Conservation (phyloP, 2,329 filamentous ascomycete genomes). For the Sordariomycetes sp. region DNA sequence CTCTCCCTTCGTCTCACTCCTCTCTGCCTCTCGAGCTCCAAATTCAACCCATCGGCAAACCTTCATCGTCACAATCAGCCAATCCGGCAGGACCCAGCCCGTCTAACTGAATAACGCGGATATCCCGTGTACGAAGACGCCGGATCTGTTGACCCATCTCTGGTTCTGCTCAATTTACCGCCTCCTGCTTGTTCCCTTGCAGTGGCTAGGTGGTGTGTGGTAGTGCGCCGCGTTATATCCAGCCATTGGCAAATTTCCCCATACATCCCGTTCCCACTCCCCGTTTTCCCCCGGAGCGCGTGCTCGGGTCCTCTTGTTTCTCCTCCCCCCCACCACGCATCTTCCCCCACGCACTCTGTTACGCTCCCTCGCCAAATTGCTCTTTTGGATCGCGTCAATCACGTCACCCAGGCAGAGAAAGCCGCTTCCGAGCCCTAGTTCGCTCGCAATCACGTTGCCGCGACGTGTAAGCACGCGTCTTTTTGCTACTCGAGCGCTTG, state of each 20-base stretch:
- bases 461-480: conserved; percentile 2
- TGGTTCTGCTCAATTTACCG: not conserved
- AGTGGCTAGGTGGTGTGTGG: not conserved
- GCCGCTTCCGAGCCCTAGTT: not conserved
- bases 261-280: conserved; percentile 1
- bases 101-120: not conserved
- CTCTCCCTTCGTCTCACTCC: not conserved
- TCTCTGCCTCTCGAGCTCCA: not conserved
- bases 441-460: not conserved
- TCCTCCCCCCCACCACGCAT: not conserved
- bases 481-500: not conserved
- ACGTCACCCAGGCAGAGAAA: not conserved
- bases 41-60: not conserved
- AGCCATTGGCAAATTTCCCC: not conserved
- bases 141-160: not conserved
- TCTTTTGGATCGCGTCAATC: not conserved
- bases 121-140: not conserved
- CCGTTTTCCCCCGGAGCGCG: conserved; percentile 2
- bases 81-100: not conserved
- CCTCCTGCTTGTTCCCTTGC: not conserved
- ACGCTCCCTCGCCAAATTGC: not conserved
- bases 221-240: not conserved
- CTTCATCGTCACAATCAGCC: not conserved
- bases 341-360: not conserved
- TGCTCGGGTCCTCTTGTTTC: conserved; percentile 1